Base-by-base conservation (phyloP, 805 yeast genomes). In the Maudiozyma barnettii region DNA sequence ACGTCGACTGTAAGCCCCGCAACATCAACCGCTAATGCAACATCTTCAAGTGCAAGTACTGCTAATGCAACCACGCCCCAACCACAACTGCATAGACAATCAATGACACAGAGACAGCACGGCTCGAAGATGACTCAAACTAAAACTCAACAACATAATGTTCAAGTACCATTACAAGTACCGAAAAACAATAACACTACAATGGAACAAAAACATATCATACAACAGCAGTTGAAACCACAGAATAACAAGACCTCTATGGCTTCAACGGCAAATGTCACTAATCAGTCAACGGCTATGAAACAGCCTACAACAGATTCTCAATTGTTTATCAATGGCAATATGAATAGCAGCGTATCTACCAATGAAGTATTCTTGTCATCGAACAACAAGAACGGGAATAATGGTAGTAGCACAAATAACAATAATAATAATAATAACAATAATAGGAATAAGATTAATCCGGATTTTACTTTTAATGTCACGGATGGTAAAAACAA, bases 301-400 rank as follows among this genome's bases (percentile, higher is more conserved):
- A 13, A 8, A 10, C 36, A 10, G 19, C 35, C 31, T 12, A 10
- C 37, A 23, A 19, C 26, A 14, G 21, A 26, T 9, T 21, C 41
- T 8, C 45, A 42, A 33, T 18, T 46, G 40, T 47, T 19, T 21
- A 26, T 26, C 10, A 47, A 47, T 21, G 46, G 49, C 3, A 40
- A 77, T 58, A 70, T 78, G 44, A 79, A 86, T 72, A 96, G 88
- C 58, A 85, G 95, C 0, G 97, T 90, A 4, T 81, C 93, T 10
- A 90, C 97, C 9, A 89, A 85, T 55, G 98, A 90, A 64, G 97
- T 90, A 50, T 90, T 90, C 60, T 71, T 90, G 12, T 39, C 41
- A 47, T 33, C 36, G 9, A 45, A 45, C 39, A 50, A 41, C 3
- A 37, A 19, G 12, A 37, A 37, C 2, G 23, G 23, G 35, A 39